Percentiles rank a stretch among this genome's conserved stretches.
These are phyloP conservation scores for Aureobasidium sp. DNA, from an alignment of 2,329 filamentous ascomycete genomes.

Conservation along the genomic window DNA sequence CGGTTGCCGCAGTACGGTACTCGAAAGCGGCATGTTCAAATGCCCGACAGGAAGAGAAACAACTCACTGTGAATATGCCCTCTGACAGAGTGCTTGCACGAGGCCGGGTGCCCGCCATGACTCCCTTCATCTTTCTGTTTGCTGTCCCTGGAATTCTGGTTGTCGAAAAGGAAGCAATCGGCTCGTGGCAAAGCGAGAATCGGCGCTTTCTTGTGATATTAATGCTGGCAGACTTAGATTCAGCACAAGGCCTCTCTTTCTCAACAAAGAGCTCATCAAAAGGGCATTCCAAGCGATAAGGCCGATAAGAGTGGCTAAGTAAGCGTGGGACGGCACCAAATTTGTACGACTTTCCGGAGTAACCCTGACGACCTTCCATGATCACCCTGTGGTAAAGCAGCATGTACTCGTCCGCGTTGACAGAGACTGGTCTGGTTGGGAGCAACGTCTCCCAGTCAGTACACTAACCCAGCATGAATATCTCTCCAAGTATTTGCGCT, in stretches of 20 bases:
- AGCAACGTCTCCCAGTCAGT: background rate
- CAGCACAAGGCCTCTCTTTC: background rate
- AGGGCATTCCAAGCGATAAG: constrained; percentile 3
- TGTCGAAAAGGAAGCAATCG: background rate
- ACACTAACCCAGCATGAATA: background rate
- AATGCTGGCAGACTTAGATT: background rate
- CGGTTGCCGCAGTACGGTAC: background rate
- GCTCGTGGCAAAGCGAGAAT: background rate
- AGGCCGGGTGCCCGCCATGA: constrained; percentile 7
- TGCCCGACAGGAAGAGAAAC: background rate
- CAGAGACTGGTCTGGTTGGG: no score
- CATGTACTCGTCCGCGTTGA: background rate
- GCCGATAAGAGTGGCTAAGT: background rate
- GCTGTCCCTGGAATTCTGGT: background rate
- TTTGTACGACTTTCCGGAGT: background rate
- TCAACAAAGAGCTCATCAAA: constrained; percentile 5
- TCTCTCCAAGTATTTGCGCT: background rate
- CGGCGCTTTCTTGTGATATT: background rate
- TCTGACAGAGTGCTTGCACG: constrained; percentile 13
- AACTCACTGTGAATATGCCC: constrained; percentile 11
- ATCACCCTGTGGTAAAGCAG: background rate
- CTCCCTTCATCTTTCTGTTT: background rate
- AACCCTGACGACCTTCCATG: background rate
- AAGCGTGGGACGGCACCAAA: background rate
- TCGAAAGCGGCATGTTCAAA: background rate